Conservation (phyloP, 306 rosid genomes). For the Cicer judaicum region DNA sequence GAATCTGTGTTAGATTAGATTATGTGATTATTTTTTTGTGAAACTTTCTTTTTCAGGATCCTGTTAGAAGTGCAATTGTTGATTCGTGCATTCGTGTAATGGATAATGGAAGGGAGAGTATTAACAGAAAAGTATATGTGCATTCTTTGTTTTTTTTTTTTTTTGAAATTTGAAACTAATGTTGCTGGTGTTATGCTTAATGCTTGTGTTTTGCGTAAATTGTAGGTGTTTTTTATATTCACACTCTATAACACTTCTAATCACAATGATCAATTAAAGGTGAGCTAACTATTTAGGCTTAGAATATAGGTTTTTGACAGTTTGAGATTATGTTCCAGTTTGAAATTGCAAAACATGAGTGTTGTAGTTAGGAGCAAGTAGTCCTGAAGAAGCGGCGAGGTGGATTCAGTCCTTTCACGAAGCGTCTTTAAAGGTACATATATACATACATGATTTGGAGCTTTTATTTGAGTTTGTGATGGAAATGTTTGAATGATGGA, state of each 20-base stretch:
- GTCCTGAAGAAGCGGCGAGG: conserved; percentile 96
- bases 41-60: conserved; percentile 61
- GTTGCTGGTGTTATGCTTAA: conserved; percentile 13
- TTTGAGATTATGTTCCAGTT: conserved; percentile 33
- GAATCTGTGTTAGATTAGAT: background rate
- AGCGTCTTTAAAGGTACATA: conserved; percentile 75
- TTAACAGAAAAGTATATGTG: conserved; percentile 72
- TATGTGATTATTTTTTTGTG: conserved; percentile 34
- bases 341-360: conserved; percentile 36
- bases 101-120: conserved; percentile 89
- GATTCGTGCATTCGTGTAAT: conserved; percentile 80
- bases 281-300: conserved; percentile 41
- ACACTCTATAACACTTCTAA: conserved; percentile 80
- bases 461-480: conserved; percentile 2
- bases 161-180: conserved; percentile 15
- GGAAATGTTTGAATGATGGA: conserved; percentile 42
- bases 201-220: conserved; percentile 35
- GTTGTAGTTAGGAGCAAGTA: conserved; percentile 84
- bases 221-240: conserved; percentile 83
- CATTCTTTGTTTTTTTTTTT: background rate
- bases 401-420: conserved; percentile 87
- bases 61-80: conserved; percentile 80
- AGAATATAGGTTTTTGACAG: background rate
- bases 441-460: background rate
- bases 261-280: conserved; percentile 88